A percentile compares a stretch with the other conserved stretches of the same genome.
These are phyloP conservation scores for Camillea tinctor DNA, from an alignment of 2,329 filamentous ascomycete species.

Conservation along the genomic window DNA sequence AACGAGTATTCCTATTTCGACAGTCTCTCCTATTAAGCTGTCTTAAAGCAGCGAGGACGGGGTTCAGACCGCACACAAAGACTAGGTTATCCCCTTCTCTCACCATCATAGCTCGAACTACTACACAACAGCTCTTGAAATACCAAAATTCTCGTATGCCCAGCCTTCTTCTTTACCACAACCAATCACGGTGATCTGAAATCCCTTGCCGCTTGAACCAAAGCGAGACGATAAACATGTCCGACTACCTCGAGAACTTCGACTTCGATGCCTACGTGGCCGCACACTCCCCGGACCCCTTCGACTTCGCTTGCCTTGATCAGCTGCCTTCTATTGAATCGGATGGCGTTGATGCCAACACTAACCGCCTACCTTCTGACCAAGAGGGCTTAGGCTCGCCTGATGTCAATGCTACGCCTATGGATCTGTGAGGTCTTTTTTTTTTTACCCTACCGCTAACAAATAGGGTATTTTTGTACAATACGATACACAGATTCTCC, in stretches of 20 bases:
- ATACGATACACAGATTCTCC: too few relatives aligned
- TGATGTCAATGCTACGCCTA: constrained; percentile 13
- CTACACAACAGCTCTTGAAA: not conserved
- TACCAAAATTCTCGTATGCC: constrained; percentile 2
- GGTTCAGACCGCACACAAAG: constrained; percentile 18
- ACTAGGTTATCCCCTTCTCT: constrained; percentile 10
- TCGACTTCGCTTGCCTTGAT: constrained; percentile 11
- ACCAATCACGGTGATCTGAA: constrained; percentile 9
- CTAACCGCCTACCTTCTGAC: not conserved
- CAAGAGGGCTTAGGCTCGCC: constrained; percentile 1
- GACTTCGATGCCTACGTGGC: constrained; percentile 12
- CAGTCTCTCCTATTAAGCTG: too few relatives aligned
- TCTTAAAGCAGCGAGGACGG: constrained; percentile 10
- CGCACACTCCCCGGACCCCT: not conserved
- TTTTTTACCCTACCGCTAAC: constrained; percentile 31
- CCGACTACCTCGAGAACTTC: constrained; percentile 19
- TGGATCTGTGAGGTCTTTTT: constrained; percentile 30
- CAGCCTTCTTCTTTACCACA: not conserved
- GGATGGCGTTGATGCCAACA: constrained; percentile 1
- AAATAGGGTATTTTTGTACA: constrained; percentile 32
- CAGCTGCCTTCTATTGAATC: constrained; percentile 14
- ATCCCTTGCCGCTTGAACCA: constrained; percentile 22
- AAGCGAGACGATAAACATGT: constrained; percentile 22
- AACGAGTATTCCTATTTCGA: too few relatives aligned
- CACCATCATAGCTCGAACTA: constrained; percentile 1